Conservation (phyloP, 2,329 filamentous ascomycete genomes). For the Epichloe festucae region DNA sequence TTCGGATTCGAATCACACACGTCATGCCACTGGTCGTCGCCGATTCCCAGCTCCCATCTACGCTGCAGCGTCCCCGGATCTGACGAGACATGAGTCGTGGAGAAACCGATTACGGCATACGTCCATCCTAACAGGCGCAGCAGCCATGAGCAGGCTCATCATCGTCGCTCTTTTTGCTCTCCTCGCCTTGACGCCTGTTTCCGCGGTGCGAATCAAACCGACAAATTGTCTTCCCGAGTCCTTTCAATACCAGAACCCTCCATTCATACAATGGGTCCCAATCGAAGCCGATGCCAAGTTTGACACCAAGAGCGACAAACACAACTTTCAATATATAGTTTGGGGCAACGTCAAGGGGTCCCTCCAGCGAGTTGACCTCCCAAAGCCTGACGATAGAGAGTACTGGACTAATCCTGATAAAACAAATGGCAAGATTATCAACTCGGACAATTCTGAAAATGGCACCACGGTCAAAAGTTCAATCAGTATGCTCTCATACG, state of each 20-base stretch:
- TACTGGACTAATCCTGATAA: constrained; percentile 48
- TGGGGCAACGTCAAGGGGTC: constrained; percentile 87
- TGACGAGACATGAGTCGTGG: background rate
- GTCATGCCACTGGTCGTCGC: background rate
- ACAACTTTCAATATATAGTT: constrained; percentile 63
- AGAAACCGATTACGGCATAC: background rate
- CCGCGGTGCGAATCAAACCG: constrained; percentile 61
- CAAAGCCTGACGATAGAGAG: constrained; percentile 40
- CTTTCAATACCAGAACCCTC: constrained; percentile 41
- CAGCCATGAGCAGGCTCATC: constrained; percentile 13
- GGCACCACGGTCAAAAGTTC: constrained; percentile 62
- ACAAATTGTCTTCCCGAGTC: constrained; percentile 66
- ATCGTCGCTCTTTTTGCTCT: constrained; percentile 25
- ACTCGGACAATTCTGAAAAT: constrained; percentile 45
- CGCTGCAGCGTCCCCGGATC: background rate
- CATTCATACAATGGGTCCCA: constrained; percentile 68
- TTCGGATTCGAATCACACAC: background rate
- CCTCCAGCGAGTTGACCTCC: constrained; percentile 42
- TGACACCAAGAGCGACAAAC: constrained; percentile 43
- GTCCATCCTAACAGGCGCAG: background rate
- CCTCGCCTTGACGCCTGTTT: constrained; percentile 28
- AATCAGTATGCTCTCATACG: constrained; percentile 65
- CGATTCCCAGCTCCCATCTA: background rate
- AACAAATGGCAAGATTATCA: constrained; percentile 64
- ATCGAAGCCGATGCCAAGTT: constrained; percentile 63